phyloP scores from a whole-genome alignment of 129 eudicot species.

The Ambrosia trifida region DNA sequence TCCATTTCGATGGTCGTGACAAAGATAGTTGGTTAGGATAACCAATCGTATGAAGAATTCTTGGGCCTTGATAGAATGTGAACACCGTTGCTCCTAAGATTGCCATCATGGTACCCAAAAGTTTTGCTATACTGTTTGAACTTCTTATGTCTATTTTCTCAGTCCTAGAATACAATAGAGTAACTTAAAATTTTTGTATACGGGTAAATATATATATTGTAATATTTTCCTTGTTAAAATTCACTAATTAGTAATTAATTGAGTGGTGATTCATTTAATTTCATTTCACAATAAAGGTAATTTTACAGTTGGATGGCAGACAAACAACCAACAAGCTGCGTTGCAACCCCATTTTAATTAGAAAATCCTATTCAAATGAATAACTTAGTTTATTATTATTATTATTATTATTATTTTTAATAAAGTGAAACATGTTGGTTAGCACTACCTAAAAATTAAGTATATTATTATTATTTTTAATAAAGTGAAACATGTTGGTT shows the following conservation, averaged over 20 bases:
- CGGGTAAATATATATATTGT: too few relatives aligned
- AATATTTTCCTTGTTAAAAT: too few relatives aligned
- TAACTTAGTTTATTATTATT: too few relatives aligned
- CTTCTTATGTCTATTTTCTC: conserved; percentile 41
- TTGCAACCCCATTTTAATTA: too few relatives aligned
- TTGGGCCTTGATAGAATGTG: conserved; percentile 43
- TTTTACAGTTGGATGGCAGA: too few relatives aligned
- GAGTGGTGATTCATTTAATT: too few relatives aligned
- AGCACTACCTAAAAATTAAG: conserved; percentile 34
- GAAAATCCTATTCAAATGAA: too few relatives aligned
- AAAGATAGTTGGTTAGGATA: background rate
- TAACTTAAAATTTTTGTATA: background rate
- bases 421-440: background rate
- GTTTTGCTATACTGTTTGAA: conserved; percentile 41
- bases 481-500: background rate
- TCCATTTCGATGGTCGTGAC: conserved; percentile 23
- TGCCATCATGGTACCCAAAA: conserved; percentile 40
- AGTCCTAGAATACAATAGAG: conserved; percentile 30
- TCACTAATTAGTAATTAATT: too few relatives aligned
- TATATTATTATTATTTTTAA: too few relatives aligned
- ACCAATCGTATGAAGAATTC: background rate
- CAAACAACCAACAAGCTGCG: too few relatives aligned
- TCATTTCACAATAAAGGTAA: too few relatives aligned
- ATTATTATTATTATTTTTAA: too few relatives aligned
- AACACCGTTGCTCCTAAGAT: conserved; percentile 47